phyloP scores from a whole-genome alignment of 305 asterid genomes.

The Fraxinus dipetala region DNA sequence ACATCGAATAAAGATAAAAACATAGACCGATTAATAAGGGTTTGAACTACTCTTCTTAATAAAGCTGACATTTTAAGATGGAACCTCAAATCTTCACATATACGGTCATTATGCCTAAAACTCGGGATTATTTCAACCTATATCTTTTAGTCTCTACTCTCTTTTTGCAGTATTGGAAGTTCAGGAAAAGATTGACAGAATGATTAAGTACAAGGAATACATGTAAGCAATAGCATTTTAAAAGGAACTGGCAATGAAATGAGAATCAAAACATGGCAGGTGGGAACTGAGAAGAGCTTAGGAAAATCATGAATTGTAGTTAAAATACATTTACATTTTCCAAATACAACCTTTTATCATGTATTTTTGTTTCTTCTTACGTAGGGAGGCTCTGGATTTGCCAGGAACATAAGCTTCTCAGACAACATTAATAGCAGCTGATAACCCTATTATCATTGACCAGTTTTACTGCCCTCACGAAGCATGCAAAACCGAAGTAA shows the following conservation, averaged over 20 bases:
- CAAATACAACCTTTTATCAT: neutral
- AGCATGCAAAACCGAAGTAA: conserved; percentile 29
- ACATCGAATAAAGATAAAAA: no score
- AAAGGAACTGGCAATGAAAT: conserved; percentile 39
- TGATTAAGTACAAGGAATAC: conserved; percentile 34
- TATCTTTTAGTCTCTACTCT: neutral
- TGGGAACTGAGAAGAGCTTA: conserved; percentile 12
- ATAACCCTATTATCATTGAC: conserved; percentile 47
- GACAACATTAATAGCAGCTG: conserved; percentile 31
- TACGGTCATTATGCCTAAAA: neutral
- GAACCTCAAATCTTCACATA: no score
- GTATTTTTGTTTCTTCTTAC: neutral
- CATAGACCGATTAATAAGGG: no score
- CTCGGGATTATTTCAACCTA: neutral
- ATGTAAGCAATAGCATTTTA: conserved; percentile 32
- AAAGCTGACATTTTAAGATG: no score
- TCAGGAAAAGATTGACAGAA: conserved; percentile 33
- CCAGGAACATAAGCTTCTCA: conserved; percentile 39
- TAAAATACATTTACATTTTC: neutral
- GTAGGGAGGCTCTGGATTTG: conserved; percentile 53
- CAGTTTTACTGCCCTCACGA: conserved; percentile 48
- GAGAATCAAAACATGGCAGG: conserved; percentile 58
- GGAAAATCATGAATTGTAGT: conserved; percentile 12
- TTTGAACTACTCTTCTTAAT: no score
- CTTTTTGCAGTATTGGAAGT: conserved; percentile 44